These are phyloP conservation scores for Aspergillus sp. DNA, from an alignment of 2,329 filamentous ascomycete genomes.

Conservation along the genomic window DNA sequence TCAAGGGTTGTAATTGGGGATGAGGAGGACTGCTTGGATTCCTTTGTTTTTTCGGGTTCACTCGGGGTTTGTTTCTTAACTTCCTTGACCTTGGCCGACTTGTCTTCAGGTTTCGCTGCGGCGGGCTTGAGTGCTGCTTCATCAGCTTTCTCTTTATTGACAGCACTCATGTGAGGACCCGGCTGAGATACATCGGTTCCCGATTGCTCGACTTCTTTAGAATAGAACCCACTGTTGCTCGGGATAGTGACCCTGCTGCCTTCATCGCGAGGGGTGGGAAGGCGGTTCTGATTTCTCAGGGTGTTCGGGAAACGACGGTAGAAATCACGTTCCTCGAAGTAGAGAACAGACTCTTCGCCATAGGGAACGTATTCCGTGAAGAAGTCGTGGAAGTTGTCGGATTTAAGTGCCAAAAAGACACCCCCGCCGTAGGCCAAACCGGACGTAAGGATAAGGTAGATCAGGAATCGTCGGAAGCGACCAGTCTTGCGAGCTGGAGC, in stretches of 20 bases:
- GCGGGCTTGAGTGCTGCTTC: slow-evolving; percentile 29
- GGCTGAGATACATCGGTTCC: slow-evolving; percentile 59
- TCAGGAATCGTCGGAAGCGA: slow-evolving; percentile 73
- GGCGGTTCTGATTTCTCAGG: slow-evolving; percentile 47
- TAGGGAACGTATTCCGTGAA: slow-evolving; percentile 97
- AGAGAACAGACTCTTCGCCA: slow-evolving; percentile 90
- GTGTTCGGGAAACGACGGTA: slow-evolving; percentile 74
- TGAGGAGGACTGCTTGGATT: slow-evolving; percentile 39
- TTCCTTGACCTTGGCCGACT: slow-evolving; percentile 28
- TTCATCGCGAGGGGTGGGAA: slow-evolving; percentile 44
- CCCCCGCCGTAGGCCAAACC: slow-evolving; percentile 80
- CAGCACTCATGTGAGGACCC: slow-evolving; percentile 49
- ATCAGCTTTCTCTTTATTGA: slow-evolving; percentile 28
- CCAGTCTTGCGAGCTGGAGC: slow-evolving; percentile 64
- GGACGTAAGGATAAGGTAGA: slow-evolving; percentile 74
- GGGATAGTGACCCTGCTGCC: slow-evolving; percentile 79
- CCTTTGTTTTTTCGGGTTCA: slow-evolving; percentile 22
- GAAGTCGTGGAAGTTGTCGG: slow-evolving; percentile 98
- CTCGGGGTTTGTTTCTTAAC: slow-evolving; percentile 36
- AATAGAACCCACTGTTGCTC: slow-evolving; percentile 80
- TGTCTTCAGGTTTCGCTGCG: slow-evolving; percentile 28
- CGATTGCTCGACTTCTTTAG: slow-evolving; percentile 68
- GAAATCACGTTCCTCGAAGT: slow-evolving; percentile 94
- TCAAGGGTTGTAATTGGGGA: slow-evolving; percentile 69
- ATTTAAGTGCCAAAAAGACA: slow-evolving; percentile 88